phyloP scores from a whole-genome alignment of 1,284 basidiomycete species.

The Sphagnurus paluster region DNA sequence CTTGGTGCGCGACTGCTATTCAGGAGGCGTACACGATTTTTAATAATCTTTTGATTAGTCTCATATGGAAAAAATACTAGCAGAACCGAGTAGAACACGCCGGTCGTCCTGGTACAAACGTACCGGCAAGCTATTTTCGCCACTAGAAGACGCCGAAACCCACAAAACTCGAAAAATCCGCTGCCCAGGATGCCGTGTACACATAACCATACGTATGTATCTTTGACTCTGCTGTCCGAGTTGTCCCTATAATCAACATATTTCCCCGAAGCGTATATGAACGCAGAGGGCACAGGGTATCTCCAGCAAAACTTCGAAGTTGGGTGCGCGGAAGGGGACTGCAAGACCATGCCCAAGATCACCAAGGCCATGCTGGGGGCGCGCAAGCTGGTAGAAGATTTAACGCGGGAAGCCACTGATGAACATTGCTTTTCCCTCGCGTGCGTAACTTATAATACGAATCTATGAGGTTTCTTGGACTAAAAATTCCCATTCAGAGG shows the following conservation, averaged over 20 bases:
- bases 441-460: no score
- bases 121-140: conserved; percentile 4
- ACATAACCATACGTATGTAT: conserved; percentile 2
- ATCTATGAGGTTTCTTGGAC: no score
- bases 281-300: conserved; percentile 5
- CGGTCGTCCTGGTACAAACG: neutral
- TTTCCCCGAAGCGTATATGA: conserved; percentile 7
- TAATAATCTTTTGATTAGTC: neutral
- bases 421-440: no score
- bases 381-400: conserved; percentile 22
- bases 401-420: no score
- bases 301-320: conserved; percentile 8
- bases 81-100: conserved; percentile 1
- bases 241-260: no score
- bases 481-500: neutral
- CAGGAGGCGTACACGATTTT: neutral
- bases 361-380: conserved; percentile 2
- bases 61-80: neutral
- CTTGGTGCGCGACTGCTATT: neutral
- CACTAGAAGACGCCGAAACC: conserved; percentile 6
- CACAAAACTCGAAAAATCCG: neutral
- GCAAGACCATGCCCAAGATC: conserved; percentile 1
- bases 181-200: conserved; percentile 6
- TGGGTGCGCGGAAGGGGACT: neutral
- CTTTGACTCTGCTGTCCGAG: neutral